A percentile compares a stretch with the other conserved stretches of the same genome.
Evolutionary conservation across 148 eudicot genomes (phyloP).

Genomic region (Agrostemma githago): DNA sequence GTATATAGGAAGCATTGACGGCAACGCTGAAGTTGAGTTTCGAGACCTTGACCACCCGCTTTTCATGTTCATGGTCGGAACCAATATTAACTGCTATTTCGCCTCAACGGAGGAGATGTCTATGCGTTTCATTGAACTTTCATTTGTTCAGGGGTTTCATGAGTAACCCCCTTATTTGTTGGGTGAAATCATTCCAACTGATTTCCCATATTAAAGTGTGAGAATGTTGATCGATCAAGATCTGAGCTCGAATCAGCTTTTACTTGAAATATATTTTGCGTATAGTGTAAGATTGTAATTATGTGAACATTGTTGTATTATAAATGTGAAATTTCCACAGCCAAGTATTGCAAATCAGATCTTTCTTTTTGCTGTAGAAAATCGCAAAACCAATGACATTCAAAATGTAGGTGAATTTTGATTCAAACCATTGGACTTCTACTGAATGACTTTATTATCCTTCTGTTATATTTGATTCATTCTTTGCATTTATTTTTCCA

Average conservation of each 20-base stretch:
- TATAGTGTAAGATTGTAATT: background rate
- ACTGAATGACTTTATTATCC: too few relatives aligned
- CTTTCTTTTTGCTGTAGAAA: background rate
- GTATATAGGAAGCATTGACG: conserved; percentile 65
- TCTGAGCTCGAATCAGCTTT: background rate
- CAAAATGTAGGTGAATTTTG: too few relatives aligned
- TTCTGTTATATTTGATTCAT: too few relatives aligned
- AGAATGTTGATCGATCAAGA: background rate
- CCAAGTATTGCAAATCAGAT: background rate
- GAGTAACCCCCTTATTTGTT: background rate
- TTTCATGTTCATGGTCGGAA: background rate
- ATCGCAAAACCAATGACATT: too few relatives aligned
- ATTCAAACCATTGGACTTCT: too few relatives aligned
- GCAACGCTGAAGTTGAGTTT: background rate
- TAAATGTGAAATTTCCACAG: background rate
- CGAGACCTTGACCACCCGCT: background rate
- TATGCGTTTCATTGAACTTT: background rate
- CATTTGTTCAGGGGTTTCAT: background rate
- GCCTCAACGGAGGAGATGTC: background rate
- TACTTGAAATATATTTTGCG: background rate
- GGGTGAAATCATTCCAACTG: background rate
- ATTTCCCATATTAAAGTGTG: conserved; percentile 3
- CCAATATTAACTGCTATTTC: background rate
- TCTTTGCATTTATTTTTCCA: too few relatives aligned
- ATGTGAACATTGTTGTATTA: background rate